Evolutionary conservation across 1,139 yeast species (phyloP).

Genomic region (Blastobotrys persicus): DNA sequence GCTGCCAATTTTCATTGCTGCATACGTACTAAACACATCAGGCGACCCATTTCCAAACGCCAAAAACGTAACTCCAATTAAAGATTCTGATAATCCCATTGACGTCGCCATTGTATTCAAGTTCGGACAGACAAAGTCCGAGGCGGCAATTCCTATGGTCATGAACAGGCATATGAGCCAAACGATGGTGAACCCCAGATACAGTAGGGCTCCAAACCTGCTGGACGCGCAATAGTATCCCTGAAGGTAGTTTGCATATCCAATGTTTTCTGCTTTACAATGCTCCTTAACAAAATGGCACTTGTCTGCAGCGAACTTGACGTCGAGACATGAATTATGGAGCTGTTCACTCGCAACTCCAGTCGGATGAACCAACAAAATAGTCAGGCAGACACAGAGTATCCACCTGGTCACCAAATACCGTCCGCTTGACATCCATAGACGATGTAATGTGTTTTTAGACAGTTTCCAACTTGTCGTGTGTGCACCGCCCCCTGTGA

Average conservation of each 20-base stretch:
- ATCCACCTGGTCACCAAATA: background rate
- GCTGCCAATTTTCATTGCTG: conserved; percentile 67
- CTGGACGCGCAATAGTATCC: conserved; percentile 35
- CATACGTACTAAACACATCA: conserved; percentile 80
- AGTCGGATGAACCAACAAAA: background rate
- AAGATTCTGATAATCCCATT: conserved; percentile 66
- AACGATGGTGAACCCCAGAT: conserved; percentile 20
- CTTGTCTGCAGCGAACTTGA: conserved; percentile 28
- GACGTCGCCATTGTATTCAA: conserved; percentile 58
- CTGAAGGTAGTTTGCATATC: conserved; percentile 35
- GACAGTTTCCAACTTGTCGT: background rate
- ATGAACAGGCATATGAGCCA: conserved; percentile 51
- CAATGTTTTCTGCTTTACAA: conserved; percentile 33
- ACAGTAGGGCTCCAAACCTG: conserved; percentile 7
- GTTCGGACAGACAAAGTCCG: conserved; percentile 74
- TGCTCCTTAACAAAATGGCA: conserved; percentile 36
- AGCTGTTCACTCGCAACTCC: background rate
- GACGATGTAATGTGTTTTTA: background rate
- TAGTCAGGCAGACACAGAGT: background rate
- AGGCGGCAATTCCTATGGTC: conserved; percentile 69
- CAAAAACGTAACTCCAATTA: conserved; percentile 82
- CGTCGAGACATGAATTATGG: conserved; percentile 15
- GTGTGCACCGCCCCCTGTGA: background rate
- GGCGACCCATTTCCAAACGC: conserved; percentile 95
- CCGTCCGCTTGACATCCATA: background rate